A percentile compares a stretch with the other conserved stretches of the same genome.
These are phyloP conservation scores for Pontederia crassipes DNA, from an alignment of 176 grass and related monocot species.

Conservation along the genomic window DNA sequence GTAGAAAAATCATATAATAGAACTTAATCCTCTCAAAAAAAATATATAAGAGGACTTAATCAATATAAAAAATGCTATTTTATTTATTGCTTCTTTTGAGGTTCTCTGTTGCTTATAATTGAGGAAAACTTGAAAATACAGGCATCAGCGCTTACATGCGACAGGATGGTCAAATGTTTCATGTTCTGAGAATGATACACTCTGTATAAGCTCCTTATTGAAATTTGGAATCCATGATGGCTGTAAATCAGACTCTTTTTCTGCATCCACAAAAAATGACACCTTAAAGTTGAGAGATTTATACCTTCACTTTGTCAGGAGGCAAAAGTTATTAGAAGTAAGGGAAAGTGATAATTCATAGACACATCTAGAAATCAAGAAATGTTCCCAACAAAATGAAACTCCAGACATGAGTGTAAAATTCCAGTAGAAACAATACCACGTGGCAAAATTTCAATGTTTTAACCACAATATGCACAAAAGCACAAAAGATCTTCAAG, in stretches of 20 bases:
- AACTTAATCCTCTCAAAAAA: no score
- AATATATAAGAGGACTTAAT: no score
- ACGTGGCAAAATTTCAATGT: no score
- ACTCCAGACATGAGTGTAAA: no score
- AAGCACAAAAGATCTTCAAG: no score
- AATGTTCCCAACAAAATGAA: no score
- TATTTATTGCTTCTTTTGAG: no score
- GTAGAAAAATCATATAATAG: background rate
- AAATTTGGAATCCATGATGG: constrained; percentile 89
- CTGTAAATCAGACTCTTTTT: constrained; percentile 73
- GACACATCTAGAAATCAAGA: background rate
- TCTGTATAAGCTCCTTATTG: constrained; percentile 76
- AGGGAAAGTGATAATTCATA: background rate
- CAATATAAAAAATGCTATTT: background rate
- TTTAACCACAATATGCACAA: no score
- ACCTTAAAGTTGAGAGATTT: background rate
- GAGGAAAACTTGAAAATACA: constrained; percentile 8
- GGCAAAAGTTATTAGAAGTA: background rate
- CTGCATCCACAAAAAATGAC: constrained; percentile 23
- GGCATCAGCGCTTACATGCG: constrained; percentile 65
- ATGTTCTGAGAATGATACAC: constrained; percentile 84
- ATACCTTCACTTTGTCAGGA: background rate
- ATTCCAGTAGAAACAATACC: no score
- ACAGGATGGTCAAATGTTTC: constrained; percentile 96
- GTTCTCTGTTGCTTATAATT: background rate